Base-by-base conservation (phyloP, 768 basidiomycete genomes). In the Gyrodon lividus region DNA sequence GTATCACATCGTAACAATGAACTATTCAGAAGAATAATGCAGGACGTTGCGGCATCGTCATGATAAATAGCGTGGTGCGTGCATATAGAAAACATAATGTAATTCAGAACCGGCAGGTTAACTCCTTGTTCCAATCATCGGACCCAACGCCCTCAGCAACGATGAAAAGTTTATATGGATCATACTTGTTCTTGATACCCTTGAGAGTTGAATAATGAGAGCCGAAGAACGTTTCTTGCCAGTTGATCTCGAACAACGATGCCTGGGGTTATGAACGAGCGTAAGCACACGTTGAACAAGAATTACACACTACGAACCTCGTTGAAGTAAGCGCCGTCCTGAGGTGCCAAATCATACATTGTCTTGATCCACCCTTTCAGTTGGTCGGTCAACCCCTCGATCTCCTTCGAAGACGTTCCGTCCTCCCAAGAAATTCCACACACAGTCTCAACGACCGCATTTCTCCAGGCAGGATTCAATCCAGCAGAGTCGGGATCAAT, bases 381-480 rank as follows among this genome's bases (percentile, higher is more conserved):
- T 6, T 62, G 58, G 3, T 51, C 16, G 22, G 58, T 45, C 20
- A 43, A 7, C 6, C 37, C 43, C 6, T 23, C 19, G 10, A 70
- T 66, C 0, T 55, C 59, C 1, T 40, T 16, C 3, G 45, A 17
- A 0, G 59, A 34, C 3, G 61, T 38, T 2, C 55, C 56, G 14
- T 69, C 68, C 0, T 43, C 48, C 68, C 70, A 55, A 14, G 28
- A 13, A 46, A 53, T n/a, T 13, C 49, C 45, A 9, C 38, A 50
- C 1, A 5, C 0, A 12, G 30, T 12, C 39, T 59, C 52, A 4
- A 50, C 20, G 8, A 79, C 38, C 1, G 77, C 70, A 13, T 70
- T 65, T 14, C 79, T 68, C 77, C 79, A 82, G 0, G 72, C 74
- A 12, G 78, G 79, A 58, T 79, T 72, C 17, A 79, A 54, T 14